Evolutionary conservation across 805 yeast genomes (phyloP).

Genomic region (Schizosaccharomyces lindneri): DNA sequence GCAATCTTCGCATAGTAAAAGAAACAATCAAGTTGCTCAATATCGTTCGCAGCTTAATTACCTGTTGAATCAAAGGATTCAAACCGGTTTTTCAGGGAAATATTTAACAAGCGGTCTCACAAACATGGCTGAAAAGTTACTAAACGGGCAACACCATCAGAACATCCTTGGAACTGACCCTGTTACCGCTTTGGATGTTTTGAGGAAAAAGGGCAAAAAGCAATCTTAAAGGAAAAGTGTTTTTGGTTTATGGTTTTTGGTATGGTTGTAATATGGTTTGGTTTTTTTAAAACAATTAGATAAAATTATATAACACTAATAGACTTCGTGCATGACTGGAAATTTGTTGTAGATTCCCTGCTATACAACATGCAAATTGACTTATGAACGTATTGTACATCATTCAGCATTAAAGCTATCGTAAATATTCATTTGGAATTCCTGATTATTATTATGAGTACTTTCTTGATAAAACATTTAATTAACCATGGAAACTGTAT

Average conservation of each 20-base stretch:
- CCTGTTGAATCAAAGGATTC: conserved; percentile 10
- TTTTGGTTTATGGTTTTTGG: not conserved
- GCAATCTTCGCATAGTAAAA: not conserved
- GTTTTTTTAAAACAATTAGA: no score
- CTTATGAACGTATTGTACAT: not conserved
- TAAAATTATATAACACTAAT: no score
- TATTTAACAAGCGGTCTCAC: conserved; percentile 14
- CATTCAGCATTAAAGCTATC: no score
- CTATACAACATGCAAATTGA: not conserved
- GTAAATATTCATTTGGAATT: no score
- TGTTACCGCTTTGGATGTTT: conserved; percentile 40
- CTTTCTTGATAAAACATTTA: no score
- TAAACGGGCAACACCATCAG: conserved; percentile 40
- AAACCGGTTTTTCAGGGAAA: conserved; percentile 10
- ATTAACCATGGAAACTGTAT: no score
- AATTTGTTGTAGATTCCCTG: not conserved
- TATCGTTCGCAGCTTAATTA: conserved; percentile 9
- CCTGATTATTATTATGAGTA: no score
- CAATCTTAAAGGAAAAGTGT: not conserved
- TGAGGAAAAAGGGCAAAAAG: conserved; percentile 11
- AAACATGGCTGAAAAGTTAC: conserved; percentile 20
- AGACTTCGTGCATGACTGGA: not conserved
- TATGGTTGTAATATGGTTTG: not conserved
- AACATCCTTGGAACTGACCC: conserved; percentile 46
- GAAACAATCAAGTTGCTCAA: not conserved